phyloP scores from a whole-genome alignment of 208 protist species.

The Acanthamoeba healyi region DNA sequence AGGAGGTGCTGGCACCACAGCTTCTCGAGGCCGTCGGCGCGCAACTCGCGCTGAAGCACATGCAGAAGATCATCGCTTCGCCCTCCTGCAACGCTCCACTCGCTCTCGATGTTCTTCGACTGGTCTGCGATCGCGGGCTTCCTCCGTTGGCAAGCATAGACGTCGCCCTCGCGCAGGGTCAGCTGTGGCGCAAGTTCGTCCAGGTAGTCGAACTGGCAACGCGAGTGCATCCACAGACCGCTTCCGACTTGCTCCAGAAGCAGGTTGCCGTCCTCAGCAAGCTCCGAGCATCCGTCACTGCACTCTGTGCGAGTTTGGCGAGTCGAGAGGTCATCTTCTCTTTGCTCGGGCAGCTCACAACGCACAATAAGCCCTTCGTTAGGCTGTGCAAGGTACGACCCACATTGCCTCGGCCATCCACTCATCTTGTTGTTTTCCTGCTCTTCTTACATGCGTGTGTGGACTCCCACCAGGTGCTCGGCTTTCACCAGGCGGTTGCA shows the following conservation, averaged over 20 bases:
- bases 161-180: not conserved
- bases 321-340: not conserved
- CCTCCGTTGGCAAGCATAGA: not conserved
- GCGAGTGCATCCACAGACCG: not conserved
- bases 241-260: not conserved
- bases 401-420: not conserved
- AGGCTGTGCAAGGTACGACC: conserved; percentile 4
- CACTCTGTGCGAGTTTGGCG: not conserved
- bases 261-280: not conserved
- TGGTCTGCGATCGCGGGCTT: not conserved
- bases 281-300: not conserved
- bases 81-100: not conserved
- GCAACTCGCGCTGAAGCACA: not conserved
- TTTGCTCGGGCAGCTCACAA: not conserved
- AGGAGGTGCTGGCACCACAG: not conserved
- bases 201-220: conserved; percentile 1
- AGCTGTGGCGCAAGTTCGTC: conserved; percentile 42
- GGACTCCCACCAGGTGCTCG: conserved; percentile 25
- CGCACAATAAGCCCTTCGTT: conserved; percentile 31
- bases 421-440: not conserved
- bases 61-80: not conserved
- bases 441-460: not conserved
- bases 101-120: not conserved
- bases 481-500: not conserved
- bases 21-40: not conserved